Conservation (phyloP, 1,284 basidiomycete genomes). For the Trichosporon coremiiforme region DNA sequence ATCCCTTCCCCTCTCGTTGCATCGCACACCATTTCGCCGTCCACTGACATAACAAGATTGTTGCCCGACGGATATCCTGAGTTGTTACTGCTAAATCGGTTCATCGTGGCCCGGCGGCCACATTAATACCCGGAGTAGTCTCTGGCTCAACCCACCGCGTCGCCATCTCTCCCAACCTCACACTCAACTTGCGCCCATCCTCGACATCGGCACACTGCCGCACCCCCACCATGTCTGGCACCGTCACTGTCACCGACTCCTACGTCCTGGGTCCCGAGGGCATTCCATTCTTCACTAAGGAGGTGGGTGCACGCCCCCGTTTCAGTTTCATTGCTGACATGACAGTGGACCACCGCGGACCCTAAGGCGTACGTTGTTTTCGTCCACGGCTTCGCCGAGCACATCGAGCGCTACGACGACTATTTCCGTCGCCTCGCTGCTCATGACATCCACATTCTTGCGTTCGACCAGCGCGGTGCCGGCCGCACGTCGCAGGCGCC, state of each 20-base stretch:
- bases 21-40: not conserved
- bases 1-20: not conserved
- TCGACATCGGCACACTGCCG: not conserved
- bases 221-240: conserved; percentile 12
- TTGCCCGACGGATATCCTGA: not conserved
- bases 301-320: conserved; percentile 28
- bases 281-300: conserved; percentile 67
- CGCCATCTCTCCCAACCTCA: not conserved
- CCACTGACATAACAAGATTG: not conserved
- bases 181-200: not conserved
- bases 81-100: not conserved
- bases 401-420: conserved; percentile 71
- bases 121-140: not conserved
- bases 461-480: conserved; percentile 84
- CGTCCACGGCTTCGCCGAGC: conserved; percentile 71
- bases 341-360: conserved; percentile 39
- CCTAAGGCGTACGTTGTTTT: conserved; percentile 72
- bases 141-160: not conserved
- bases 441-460: conserved; percentile 47
- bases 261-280: conserved; percentile 66
- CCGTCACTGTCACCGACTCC: conserved; percentile 41
- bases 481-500: conserved; percentile 67
- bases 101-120: conserved; percentile 3
- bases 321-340: conserved; percentile 14
- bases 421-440: conserved; percentile 62